Evolutionary conservation across 2,329 filamentous ascomycete genomes (phyloP).

Genomic region (Pezicula neosporulosa): DNA sequence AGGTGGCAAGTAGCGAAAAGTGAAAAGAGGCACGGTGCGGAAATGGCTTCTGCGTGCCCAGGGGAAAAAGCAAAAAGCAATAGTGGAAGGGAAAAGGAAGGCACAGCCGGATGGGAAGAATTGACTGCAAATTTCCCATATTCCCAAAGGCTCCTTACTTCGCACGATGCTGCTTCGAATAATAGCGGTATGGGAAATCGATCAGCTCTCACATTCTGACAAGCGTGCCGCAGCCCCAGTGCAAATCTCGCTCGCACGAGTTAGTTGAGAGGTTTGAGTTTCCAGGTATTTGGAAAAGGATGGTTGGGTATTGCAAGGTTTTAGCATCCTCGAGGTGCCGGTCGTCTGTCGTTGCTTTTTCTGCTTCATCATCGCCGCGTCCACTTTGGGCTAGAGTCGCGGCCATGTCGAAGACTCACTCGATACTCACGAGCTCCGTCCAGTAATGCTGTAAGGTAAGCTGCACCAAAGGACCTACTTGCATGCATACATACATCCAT

Average conservation of each 20-base stretch:
- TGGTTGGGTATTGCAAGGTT: background rate
- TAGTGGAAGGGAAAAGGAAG: background rate
- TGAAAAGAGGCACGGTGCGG: background rate
- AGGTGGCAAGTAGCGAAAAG: no score
- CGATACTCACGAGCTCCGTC: no score
- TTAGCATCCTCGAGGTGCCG: background rate
- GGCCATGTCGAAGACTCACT: no score
- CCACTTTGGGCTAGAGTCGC: no score
- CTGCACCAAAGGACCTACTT: background rate
- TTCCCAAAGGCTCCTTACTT: background rate
- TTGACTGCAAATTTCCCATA: background rate
- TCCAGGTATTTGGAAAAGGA: conserved; percentile 2
- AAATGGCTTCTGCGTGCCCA: background rate
- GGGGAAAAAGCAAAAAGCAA: no score
- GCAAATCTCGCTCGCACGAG: background rate
- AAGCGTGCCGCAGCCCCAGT: background rate
- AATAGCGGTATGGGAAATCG: background rate
- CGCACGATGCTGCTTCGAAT: background rate
- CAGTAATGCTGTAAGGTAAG: no score
- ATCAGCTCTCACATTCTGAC: background rate
- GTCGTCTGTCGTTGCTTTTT: background rate
- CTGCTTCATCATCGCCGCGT: background rate
- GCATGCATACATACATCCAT: background rate
- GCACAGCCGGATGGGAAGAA: background rate
- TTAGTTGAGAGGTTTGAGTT: background rate